A percentile compares a stretch with the other conserved stretches of the same genome.
These are phyloP conservation scores for Gaeumannomyces tritici DNA, from an alignment of 2,329 filamentous ascomycete genomes.

Conservation along the genomic window DNA sequence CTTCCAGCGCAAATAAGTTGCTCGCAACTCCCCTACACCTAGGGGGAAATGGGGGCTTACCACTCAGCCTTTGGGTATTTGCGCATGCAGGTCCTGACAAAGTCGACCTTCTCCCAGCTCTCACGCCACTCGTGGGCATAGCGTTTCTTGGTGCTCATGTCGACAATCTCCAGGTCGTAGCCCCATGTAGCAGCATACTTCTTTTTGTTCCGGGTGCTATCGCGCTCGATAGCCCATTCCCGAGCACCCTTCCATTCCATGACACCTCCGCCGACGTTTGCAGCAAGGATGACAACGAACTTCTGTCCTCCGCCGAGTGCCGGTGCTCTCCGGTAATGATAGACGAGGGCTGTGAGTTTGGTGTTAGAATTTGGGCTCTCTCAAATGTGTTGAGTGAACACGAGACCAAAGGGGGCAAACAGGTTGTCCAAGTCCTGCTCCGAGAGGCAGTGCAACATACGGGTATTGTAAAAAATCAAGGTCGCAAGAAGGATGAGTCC, in stretches of 20 bases:
- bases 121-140: constrained; percentile 99
- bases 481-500: constrained; percentile 51
- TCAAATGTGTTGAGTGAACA: background rate
- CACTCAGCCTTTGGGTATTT: constrained; percentile 96
- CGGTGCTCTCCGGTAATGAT: constrained; percentile 61
- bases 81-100: constrained; percentile 74
- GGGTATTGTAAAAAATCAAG: constrained; percentile 60
- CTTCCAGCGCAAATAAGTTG: background rate
- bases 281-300: constrained; percentile 84
- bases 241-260: constrained; percentile 98
- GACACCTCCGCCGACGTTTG: constrained; percentile 90
- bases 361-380: background rate
- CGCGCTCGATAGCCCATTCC: constrained; percentile 96
- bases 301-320: constrained; percentile 79
- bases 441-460: constrained; percentile 42
- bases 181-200: constrained; percentile 83
- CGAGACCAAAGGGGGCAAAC: background rate
- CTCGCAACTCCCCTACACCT: background rate
- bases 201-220: constrained; percentile 92
- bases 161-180: constrained; percentile 90
- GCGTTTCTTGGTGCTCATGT: constrained; percentile 97
- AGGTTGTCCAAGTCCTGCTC: background rate
- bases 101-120: constrained; percentile 98
- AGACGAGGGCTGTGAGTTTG: constrained; percentile 33
- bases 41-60: constrained; percentile 37